Evolutionary conservation across 306 rosid species (phyloP), one percentile per base, ranked within the genome.

Genomic region (Luffa acutangula): DNA sequence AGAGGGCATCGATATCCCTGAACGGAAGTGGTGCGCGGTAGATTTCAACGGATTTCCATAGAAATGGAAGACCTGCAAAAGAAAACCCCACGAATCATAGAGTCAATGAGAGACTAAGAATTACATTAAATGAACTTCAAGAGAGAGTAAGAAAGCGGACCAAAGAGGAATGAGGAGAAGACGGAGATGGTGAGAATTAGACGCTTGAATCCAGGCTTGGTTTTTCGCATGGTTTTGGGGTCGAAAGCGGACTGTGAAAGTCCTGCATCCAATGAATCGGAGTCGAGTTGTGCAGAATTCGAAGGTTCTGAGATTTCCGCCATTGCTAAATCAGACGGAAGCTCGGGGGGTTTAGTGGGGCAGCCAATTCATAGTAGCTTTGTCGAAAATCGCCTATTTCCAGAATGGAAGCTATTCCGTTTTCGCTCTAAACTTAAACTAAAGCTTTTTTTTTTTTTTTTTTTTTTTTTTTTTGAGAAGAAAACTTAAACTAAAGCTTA

Each of bases 31-130:
- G 93, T 1, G 97, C 90, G 21, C 96, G 93, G 85, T 92, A 90
- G 76, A 95, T 95, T 87, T 95, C 97, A 3, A 95, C 94, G 60
- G 97, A 89, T 83, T 90, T 95, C 93, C 93, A 92, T 25, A 95
- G 80, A 75, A 92, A 63, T 6, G 97, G 98, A 58, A 91, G 85
- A 72, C 90, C 96, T 91, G 85, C 67, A 76, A 51, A 54, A 14
- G 9, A 77, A 78, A 73, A 46, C 15, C 33, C 75, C 37, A 59
- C 11, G 79, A 77, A 5, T 43, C 31, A 10, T 31, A 70, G 33
- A 33, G 25, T 39, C 39, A 66, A 49, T 21, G 63, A 57, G 2
- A 74, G 54, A 75, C 21, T 72, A 11, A 84, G n/a, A 25, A 46
- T 21, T 5, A 13, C 70, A 41, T 21, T 5, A 13, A 64, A 41